A percentile compares a stretch with the other conserved stretches of the same genome.
phyloP scores from a whole-genome alignment of 257 asterid genomes.

The Craterostigma plantagineum region DNA sequence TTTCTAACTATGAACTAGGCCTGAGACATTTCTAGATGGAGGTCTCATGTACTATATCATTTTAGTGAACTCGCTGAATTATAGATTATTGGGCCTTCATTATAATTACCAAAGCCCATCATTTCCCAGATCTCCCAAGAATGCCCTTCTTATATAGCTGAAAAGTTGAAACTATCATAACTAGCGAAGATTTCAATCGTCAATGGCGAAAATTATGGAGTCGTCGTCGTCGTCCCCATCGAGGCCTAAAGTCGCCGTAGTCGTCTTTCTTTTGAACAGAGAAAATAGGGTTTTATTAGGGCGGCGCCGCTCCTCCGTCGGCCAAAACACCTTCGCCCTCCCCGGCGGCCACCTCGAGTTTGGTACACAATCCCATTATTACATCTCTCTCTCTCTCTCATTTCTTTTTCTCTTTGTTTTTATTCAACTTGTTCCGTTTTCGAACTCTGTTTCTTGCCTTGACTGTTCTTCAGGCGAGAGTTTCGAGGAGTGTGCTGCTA shows the following conservation, averaged over 20 bases:
- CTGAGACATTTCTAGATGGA: too few relatives aligned
- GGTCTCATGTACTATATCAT: too few relatives aligned
- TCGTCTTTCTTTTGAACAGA: conserved; percentile 25
- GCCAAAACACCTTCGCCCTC: conserved; percentile 35
- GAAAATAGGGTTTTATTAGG: conserved; percentile 35
- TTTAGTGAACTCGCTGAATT: too few relatives aligned
- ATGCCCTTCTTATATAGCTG: too few relatives aligned
- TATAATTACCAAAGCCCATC: too few relatives aligned
- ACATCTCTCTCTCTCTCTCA: too few relatives aligned
- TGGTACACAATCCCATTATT: conserved; percentile 18
- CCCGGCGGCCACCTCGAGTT: conserved; percentile 66
- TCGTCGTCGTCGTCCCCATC: not conserved
- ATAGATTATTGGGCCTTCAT: too few relatives aligned
- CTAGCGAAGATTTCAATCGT: not conserved
- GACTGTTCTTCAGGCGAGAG: conserved; percentile 42
- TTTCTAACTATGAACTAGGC: too few relatives aligned
- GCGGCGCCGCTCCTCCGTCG: conserved; percentile 36
- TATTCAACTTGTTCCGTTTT: too few relatives aligned
- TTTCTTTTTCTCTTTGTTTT: not conserved
- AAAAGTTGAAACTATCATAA: too few relatives aligned
- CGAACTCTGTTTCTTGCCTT: too few relatives aligned
- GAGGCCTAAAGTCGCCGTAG: conserved; percentile 48
- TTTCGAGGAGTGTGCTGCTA: conserved; percentile 40
- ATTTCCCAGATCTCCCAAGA: too few relatives aligned
- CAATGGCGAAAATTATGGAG: not conserved